These are phyloP conservation scores for Bipolaris cookei DNA, from an alignment of 2,329 filamentous ascomycete species.

Conservation along the genomic window DNA sequence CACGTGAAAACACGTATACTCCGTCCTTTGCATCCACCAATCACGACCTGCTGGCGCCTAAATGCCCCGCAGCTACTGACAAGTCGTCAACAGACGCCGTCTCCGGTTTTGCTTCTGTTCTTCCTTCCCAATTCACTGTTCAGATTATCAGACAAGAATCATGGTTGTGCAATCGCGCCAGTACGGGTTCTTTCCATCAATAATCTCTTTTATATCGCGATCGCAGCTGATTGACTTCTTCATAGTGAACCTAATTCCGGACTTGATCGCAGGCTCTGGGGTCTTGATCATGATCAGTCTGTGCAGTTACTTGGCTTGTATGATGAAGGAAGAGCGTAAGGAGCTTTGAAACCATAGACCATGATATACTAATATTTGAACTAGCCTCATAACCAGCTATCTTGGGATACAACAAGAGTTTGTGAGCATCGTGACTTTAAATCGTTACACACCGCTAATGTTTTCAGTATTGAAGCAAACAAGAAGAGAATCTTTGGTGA, in stretches of 20 bases:
- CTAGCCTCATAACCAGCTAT: neutral
- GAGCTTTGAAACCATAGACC: neutral
- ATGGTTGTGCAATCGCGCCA: neutral
- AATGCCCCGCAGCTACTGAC: neutral
- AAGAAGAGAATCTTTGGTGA: neutral
- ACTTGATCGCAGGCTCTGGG: neutral
- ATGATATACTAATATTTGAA: neutral
- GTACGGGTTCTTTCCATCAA: neutral
- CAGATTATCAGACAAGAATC: neutral
- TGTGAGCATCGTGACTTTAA: neutral
- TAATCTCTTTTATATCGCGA: neutral
- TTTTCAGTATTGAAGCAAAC: neutral
- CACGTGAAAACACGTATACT: constrained; percentile 3
- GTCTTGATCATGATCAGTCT: constrained; percentile 1
- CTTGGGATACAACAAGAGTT: neutral
- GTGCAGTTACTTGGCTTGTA: neutral
- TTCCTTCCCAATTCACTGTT: neutral
- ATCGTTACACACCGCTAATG: neutral
- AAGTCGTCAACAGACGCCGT: neutral
- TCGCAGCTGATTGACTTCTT: neutral
- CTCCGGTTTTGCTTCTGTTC: neutral
- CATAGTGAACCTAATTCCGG: neutral
- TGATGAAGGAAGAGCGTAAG: constrained; percentile 9
- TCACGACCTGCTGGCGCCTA: neutral
- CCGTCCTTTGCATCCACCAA: neutral